These are phyloP conservation scores for Taiozyma onychis DNA, from an alignment of 1,139 yeast genomes.

Conservation along the genomic window DNA sequence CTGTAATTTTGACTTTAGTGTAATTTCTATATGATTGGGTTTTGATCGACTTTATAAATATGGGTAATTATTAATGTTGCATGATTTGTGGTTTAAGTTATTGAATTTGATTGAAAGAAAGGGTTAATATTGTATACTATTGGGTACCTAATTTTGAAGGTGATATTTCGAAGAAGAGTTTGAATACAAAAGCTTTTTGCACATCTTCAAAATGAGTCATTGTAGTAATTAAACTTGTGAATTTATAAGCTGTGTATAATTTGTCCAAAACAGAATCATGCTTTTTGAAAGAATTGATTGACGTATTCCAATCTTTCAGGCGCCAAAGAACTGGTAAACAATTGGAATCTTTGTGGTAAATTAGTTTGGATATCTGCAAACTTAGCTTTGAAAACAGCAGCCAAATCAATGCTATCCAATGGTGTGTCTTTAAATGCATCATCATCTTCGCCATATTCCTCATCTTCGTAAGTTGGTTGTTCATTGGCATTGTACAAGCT, in stretches of 20 bases:
- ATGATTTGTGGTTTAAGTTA: neutral
- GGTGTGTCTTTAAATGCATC: constrained; percentile 71
- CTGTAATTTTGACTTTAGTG: neutral
- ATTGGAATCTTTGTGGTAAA: constrained; percentile 30
- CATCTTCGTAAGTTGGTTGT: constrained; percentile 31
- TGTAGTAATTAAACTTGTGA: neutral
- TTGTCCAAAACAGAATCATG: neutral
- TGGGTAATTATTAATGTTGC: neutral
- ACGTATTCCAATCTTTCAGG: constrained; percentile 23
- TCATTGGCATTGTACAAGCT: constrained; percentile 42
- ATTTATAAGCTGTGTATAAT: neutral
- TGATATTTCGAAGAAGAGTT: neutral
- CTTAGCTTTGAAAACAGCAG: constrained; percentile 40
- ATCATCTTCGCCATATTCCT: constrained; percentile 40
- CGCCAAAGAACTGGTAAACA: constrained; percentile 24
- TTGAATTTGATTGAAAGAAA: neutral
- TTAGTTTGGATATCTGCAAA: constrained; percentile 29
- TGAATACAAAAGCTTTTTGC: neutral
- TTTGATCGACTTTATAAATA: neutral
- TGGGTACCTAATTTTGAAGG: neutral
- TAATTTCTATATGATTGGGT: neutral
- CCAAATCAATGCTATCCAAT: constrained; percentile 65
- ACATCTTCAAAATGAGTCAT: neutral
- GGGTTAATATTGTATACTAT: neutral
- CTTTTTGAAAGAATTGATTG: neutral